Percentiles rank a stretch among this genome's conserved stretches.
These are phyloP conservation scores for Cadophora gregata DNA, from an alignment of 2,329 filamentous ascomycete genomes.

Conservation along the genomic window DNA sequence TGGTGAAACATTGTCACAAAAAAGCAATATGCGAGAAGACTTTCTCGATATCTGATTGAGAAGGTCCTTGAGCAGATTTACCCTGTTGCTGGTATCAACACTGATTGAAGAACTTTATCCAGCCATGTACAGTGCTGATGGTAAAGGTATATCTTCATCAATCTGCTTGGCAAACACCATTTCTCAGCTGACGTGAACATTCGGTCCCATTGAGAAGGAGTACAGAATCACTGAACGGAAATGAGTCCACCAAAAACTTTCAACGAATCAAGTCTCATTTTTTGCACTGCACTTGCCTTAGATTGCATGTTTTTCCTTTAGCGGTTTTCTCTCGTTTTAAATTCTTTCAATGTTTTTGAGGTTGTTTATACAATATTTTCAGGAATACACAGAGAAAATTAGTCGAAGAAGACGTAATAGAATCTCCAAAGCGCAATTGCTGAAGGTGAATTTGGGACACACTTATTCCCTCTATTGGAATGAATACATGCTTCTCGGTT, in stretches of 20 bases:
- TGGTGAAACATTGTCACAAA: background rate
- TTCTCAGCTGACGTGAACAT: background rate
- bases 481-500: too few species aligned
- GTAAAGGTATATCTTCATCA: slow-evolving; percentile 1
- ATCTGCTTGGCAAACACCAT: background rate
- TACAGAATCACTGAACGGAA: background rate
- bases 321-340: background rate
- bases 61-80: too few species aligned
- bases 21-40: background rate
- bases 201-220: background rate
- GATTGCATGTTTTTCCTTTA: background rate
- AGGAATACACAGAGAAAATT: too few species aligned
- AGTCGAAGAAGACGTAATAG: too few species aligned
- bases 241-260: background rate
- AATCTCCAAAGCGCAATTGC: too few species aligned
- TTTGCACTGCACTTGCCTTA: background rate
- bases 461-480: too few species aligned
- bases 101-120: background rate
- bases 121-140: too few species aligned
- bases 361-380: too few species aligned
- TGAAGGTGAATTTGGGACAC: too few species aligned
- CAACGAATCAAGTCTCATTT: background rate
- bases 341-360: too few species aligned
- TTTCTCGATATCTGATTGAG: background rate
- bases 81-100: background rate